A percentile compares a stretch with the other conserved stretches of the same genome.
Evolutionary conservation across 2,329 filamentous ascomycete species (phyloP).

Genomic region (Fusarium sp.): DNA sequence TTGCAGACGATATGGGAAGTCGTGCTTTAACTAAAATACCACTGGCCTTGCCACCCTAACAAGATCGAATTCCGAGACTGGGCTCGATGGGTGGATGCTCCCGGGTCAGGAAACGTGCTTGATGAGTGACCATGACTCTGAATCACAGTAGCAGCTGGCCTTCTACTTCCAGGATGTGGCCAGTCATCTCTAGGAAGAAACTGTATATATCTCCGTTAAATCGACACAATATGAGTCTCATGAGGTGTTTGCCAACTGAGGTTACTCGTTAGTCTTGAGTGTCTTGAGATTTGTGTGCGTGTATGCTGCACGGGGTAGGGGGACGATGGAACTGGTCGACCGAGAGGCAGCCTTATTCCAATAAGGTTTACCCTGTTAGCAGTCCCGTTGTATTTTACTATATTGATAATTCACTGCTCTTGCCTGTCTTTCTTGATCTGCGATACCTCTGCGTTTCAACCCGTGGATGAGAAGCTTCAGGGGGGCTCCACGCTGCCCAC

Average conservation of each 20-base stretch:
- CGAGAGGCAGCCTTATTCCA: background rate
- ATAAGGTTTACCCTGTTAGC: background rate
- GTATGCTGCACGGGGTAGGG: background rate
- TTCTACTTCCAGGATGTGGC: background rate
- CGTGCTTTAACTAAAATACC: background rate
- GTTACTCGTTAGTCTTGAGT: background rate
- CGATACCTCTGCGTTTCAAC: background rate
- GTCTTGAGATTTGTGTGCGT: background rate
- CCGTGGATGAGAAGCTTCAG: background rate
- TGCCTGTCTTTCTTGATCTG: background rate
- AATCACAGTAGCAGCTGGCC: background rate
- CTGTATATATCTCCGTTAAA: background rate
- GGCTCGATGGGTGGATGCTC: background rate
- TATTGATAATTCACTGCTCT: background rate
- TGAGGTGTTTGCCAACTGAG: background rate
- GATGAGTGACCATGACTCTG: background rate
- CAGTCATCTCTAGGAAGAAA: background rate
- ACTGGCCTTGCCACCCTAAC: no score
- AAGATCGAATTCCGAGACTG: background rate
- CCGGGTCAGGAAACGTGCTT: background rate
- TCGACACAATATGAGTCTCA: no score
- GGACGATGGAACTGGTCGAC: background rate
- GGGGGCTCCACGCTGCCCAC: background rate
- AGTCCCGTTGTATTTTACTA: background rate
- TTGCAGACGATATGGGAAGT: background rate